phyloP scores from a whole-genome alignment of 768 basidiomycete genomes.

The Suillus variegatus region DNA sequence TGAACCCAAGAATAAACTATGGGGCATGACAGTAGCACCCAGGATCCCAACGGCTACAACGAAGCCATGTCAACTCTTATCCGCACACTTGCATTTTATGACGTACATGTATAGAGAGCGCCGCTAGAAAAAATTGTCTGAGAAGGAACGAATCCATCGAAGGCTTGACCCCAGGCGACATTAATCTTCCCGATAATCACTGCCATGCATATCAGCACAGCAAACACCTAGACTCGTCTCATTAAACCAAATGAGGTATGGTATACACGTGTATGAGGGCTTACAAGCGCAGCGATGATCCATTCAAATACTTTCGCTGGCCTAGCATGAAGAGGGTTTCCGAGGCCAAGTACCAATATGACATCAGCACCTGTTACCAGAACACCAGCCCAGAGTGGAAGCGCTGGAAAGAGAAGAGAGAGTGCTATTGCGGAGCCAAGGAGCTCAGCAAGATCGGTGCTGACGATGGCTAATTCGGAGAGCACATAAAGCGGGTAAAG shows the following conservation, averaged over 20 bases:
- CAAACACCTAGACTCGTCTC: constrained; percentile 48
- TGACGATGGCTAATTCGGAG: constrained; percentile 71
- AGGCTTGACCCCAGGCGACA: constrained; percentile 72
- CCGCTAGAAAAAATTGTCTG: constrained; percentile 56
- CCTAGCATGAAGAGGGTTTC: constrained; percentile 66
- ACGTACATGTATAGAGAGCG: constrained; percentile 66
- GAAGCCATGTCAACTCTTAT: constrained; percentile 15
- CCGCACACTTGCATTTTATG: constrained; percentile 9
- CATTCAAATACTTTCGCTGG: constrained; percentile 72
- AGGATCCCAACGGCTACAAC: constrained; percentile 65
- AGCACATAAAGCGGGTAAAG: constrained; percentile 67
- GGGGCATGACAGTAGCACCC: constrained; percentile 92
- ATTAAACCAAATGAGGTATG: constrained; percentile 6
- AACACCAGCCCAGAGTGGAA: constrained; percentile 72
- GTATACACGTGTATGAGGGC: constrained; percentile 16
- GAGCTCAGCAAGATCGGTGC: constrained; percentile 81
- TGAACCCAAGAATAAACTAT: constrained; percentile 88
- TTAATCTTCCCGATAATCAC: constrained; percentile 72
- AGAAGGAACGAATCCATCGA: constrained; percentile 77
- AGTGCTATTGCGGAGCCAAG: constrained; percentile 82
- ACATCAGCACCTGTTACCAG: constrained; percentile 71
- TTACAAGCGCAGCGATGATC: constrained; percentile 61
- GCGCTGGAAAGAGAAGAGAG: constrained; percentile 67
- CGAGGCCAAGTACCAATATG: constrained; percentile 65
- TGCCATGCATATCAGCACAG: constrained; percentile 77